Evolutionary conservation across 306 rosid species (phyloP).

Genomic region (Purshia tridentata): DNA sequence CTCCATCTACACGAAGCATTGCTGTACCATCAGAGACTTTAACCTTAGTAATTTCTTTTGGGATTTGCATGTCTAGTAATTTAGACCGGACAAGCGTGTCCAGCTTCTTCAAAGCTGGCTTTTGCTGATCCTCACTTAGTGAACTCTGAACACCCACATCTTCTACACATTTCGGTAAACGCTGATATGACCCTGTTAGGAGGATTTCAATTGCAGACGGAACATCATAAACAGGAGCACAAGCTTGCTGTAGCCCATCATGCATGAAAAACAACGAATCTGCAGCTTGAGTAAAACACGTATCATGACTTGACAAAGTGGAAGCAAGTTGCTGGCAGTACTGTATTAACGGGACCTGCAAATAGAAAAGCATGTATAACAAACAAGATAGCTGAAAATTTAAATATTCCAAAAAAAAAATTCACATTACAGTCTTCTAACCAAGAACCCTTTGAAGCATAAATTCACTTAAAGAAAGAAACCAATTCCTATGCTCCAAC

Average conservation of each 20-base stretch:
- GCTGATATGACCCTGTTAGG: constrained; percentile 72
- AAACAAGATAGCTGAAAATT: not conserved
- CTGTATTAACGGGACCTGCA: constrained; percentile 92
- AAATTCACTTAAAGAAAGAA: not conserved
- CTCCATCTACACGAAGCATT: constrained; percentile 76
- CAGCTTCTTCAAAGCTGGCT: constrained; percentile 87
- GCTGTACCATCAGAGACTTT: constrained; percentile 82
- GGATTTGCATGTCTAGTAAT: constrained; percentile 74
- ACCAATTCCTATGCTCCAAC: not conserved
- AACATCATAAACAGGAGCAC: constrained; percentile 96
- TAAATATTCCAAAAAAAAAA: not conserved
- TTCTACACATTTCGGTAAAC: constrained; percentile 87
- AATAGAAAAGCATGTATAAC: constrained; percentile 12
- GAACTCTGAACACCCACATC: constrained; percentile 74
- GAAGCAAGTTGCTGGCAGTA: constrained; percentile 89
- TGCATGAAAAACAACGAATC: constrained; percentile 99
- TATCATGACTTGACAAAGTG: constrained; percentile 87
- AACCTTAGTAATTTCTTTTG: constrained; percentile 76
- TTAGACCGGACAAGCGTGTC: constrained; percentile 86
- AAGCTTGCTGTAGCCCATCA: constrained; percentile 97
- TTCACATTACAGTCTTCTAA: not conserved
- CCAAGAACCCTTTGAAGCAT: not conserved
- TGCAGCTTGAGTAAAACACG: constrained; percentile 94
- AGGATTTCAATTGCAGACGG: constrained; percentile 94
- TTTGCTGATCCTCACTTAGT: constrained; percentile 73